Base-by-base conservation (phyloP, 345 rosid species). In the Capsella bursapastoris region DNA sequence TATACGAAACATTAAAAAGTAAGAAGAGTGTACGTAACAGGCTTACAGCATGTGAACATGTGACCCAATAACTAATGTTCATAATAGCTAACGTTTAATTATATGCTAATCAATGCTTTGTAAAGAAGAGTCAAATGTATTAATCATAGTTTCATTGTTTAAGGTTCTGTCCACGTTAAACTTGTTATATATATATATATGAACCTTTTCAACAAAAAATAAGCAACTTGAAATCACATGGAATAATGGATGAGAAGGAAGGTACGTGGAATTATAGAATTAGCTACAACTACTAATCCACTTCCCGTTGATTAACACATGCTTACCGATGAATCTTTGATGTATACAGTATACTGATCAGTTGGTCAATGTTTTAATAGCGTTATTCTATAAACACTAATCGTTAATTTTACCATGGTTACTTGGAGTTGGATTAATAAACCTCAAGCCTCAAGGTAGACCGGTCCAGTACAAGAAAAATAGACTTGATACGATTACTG, bases 221-320 rank as follows among this genome's bases (percentile, higher is more conserved):
- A 38, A 38, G 43, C 47, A 43, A 43, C 48, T 13, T 44, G 5
- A 11, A 1, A 44, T 4, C 1, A 35, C 37, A 58, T 37, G 29
- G 14, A 58, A 48, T 47, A 58, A 35, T 45, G 45, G 48, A 32
- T 37, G 57, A 58, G 49, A 44, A 44, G 29, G 35, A 53, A 28
- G 57, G 31, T 15, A 34, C 74, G 57, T 13, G 28, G 35, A 37
- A 15, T 3, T 15, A 4, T 29, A 59, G 12, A 38, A 58, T 59
- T 18, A 37, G 18, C 15, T 37, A 49, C 61, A 55, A 72, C 62
- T 38, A 64, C 64, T 35, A 18, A 55, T 56, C 57, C 64, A 73
- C 70, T 56, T 34, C 57, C 4, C 57, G 31, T 40, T 38, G 12
- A 29, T 51, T 34, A 64, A 28, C 37, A 16, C 27, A 9, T 28